These are phyloP conservation scores for Pelargonium cotyledonis DNA, from an alignment of 441 rosid genomes.

Conservation along the genomic window DNA sequence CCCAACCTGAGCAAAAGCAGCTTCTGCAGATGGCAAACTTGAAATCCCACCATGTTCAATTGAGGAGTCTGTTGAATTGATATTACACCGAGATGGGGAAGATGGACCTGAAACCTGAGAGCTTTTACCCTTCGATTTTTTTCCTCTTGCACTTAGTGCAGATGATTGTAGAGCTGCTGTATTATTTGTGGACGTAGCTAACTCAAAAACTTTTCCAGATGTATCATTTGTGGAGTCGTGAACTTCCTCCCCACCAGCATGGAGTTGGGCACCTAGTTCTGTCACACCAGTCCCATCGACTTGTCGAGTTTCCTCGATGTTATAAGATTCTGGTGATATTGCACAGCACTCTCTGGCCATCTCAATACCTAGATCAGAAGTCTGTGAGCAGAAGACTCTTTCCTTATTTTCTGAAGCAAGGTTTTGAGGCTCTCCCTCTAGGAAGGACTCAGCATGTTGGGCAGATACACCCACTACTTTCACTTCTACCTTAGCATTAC, in stretches of 20 bases:
- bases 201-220: constrained; percentile 40
- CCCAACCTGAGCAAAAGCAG: constrained; percentile 43
- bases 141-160: constrained; percentile 44
- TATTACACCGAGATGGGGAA: constrained; percentile 51
- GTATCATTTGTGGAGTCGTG: constrained; percentile 38
- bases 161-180: constrained; percentile 31
- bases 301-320: constrained; percentile 31
- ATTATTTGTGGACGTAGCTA: constrained; percentile 23
- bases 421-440: constrained; percentile 33
- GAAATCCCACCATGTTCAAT: constrained; percentile 42
- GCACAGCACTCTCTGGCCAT: constrained; percentile 50
- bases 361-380: constrained; percentile 57
- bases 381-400: constrained; percentile 60
- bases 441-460: constrained; percentile 40
- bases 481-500: constrained; percentile 46
- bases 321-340: constrained; percentile 35
- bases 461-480: constrained; percentile 46
- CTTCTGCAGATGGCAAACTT: constrained; percentile 34
- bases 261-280: constrained; percentile 30
- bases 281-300: constrained; percentile 25
- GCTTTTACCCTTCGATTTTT: constrained; percentile 55
- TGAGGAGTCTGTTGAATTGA: constrained; percentile 52
- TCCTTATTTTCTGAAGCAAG: constrained; percentile 42
- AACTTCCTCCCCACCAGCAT: constrained; percentile 30
- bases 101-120: constrained; percentile 42